Conservation (phyloP, 495 filamentous ascomycete species). For the Margaritispora aquatica region DNA sequence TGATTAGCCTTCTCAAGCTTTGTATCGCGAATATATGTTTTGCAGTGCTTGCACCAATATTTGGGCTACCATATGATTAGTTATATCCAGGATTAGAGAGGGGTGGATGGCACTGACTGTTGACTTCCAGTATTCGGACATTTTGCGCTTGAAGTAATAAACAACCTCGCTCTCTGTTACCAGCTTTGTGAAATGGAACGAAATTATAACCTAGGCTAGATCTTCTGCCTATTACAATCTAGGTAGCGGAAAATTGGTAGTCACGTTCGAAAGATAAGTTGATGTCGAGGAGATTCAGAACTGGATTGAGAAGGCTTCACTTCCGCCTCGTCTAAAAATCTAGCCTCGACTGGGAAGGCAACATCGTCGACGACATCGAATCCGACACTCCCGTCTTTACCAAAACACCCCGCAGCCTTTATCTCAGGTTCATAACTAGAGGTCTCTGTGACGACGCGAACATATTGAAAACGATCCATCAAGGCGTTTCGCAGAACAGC, state of each 20-base stretch:
- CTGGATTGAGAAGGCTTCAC: background rate
- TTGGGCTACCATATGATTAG: constrained; percentile 50
- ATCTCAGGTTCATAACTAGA: too few relatives aligned
- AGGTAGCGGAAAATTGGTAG: too few relatives aligned
- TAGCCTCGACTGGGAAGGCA: constrained; percentile 5
- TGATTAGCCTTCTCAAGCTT: constrained; percentile 84
- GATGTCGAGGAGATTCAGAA: too few relatives aligned
- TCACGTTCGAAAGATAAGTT: too few relatives aligned
- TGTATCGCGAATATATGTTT: constrained; percentile 85
- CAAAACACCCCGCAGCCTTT: too few relatives aligned
- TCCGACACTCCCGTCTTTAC: too few relatives aligned
- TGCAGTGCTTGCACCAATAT: constrained; percentile 98
- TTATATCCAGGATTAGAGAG: background rate
- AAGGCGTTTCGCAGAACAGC: too few relatives aligned
- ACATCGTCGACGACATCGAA: background rate
- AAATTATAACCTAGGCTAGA: too few relatives aligned
- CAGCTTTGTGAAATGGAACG: too few relatives aligned
- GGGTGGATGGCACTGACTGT: constrained; percentile 45
- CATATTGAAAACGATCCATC: too few relatives aligned
- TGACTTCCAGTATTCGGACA: constrained; percentile 99
- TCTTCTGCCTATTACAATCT: too few relatives aligned
- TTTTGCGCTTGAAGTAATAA: constrained; percentile 26
- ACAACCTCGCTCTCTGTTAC: background rate
- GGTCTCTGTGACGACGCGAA: too few relatives aligned
- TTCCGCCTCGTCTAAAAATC: constrained; percentile 13